Conservation (phyloP, 305 asterid genomes). For the Fraxinus sp. region DNA sequence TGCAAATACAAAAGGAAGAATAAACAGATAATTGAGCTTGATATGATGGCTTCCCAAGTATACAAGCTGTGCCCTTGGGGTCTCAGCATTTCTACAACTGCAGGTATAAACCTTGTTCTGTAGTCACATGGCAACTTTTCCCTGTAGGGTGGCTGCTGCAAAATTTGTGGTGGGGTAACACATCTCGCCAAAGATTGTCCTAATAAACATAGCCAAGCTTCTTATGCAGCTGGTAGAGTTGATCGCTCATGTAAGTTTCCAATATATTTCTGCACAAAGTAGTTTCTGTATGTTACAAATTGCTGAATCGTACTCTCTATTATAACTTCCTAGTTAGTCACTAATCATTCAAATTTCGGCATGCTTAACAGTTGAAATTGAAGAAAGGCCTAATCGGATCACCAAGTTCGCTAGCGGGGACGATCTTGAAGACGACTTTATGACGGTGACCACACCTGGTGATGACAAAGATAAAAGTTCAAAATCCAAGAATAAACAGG, state of each 20-base stretch:
- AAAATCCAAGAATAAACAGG: conserved; percentile 47
- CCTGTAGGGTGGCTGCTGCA: conserved; percentile 86
- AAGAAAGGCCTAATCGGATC: conserved; percentile 53
- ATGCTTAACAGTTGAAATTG: conserved; percentile 36
- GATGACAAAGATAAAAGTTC: conserved; percentile 34
- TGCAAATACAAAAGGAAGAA: background rate
- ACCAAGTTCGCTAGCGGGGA: conserved; percentile 72
- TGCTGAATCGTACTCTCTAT: background rate
- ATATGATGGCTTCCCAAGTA: background rate
- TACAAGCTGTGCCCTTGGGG: background rate
- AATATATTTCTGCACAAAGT: background rate
- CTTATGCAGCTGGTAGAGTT: conserved; percentile 23
- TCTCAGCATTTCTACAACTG: background rate
- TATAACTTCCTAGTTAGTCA: background rate
- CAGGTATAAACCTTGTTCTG: background rate
- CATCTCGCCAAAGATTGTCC: conserved; percentile 92
- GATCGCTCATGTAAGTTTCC: conserved; percentile 54
- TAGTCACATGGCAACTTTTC: background rate
- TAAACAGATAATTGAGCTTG: background rate
- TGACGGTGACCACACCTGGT: conserved; percentile 21
- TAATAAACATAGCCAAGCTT: conserved; percentile 40
- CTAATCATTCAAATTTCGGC: conserved; percentile 5
- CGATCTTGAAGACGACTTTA: conserved; percentile 90
- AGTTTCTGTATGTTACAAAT: background rate
- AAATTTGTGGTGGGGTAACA: conserved; percentile 81